Percentiles rank a stretch among this genome's conserved stretches.
These are phyloP conservation scores for Datura wrightii DNA, from an alignment of 257 asterid genomes.

Conservation along the genomic window DNA sequence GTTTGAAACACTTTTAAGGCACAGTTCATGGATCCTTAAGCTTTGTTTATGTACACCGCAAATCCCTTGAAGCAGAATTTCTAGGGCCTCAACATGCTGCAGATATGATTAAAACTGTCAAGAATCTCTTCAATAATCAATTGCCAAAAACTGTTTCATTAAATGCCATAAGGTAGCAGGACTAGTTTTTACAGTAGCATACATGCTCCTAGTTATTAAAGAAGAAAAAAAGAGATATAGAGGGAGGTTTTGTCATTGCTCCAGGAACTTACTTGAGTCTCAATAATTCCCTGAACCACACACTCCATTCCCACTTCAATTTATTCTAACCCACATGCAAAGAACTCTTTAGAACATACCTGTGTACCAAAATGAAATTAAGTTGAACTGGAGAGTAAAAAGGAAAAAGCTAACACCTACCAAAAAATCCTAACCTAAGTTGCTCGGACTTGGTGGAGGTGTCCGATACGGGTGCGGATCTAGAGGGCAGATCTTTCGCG, in stretches of 20 bases:
- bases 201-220: neutral
- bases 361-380: neutral
- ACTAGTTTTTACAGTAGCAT: neutral
- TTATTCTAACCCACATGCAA: neutral
- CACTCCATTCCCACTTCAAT: slow-evolving; percentile 65
- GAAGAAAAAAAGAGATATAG: neutral
- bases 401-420: neutral
- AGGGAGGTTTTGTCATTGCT: neutral
- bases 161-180: neutral
- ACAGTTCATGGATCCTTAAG: slow-evolving; percentile 78
- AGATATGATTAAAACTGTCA: slow-evolving; percentile 34
- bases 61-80: slow-evolving; percentile 95
- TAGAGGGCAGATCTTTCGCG: too few species aligned
- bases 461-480: too few species aligned
- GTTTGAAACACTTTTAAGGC: slow-evolving; percentile 81
- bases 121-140: slow-evolving; percentile 13
- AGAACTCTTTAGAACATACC: neutral
- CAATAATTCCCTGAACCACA: slow-evolving; percentile 95
- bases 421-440: too few species aligned
- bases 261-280: slow-evolving; percentile 66
- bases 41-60: slow-evolving; percentile 87
- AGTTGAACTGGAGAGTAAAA: neutral
- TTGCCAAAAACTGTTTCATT: neutral
- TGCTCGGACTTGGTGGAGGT: too few species aligned
- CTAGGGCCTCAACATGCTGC: slow-evolving; percentile 94